Base-by-base conservation (phyloP, 257 asterid species). In the Nemophila menziesii region DNA sequence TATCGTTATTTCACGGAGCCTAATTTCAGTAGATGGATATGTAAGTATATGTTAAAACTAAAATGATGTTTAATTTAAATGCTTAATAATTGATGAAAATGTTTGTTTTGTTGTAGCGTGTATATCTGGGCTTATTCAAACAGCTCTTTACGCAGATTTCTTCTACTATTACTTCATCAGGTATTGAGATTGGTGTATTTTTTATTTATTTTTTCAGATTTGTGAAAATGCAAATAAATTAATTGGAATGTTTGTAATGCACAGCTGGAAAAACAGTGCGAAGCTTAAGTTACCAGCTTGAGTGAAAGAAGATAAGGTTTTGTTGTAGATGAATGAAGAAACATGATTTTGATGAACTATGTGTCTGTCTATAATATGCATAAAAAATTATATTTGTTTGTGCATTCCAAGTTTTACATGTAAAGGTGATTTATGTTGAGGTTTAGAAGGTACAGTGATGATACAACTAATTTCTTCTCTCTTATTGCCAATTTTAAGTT, bases 121-220 rank as follows among this genome's bases (percentile, higher is more conserved):
- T 24, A 44, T 77, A 59, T 72, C 94, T 19, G 96, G 96, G 43
- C 73, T 82, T 47, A 68, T 79, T 58, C 96, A 86, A 63, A 86
- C 96, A 33, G 85, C 77, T 33, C 80, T 86, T 20, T 86, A 82
- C 68, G 94, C 94, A 48, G 96, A 86, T 73, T 86, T 86, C 81
- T 86, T 82, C 81, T 86, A 86, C 72, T 82, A 79, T 52, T 86
- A 86, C 90, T 86, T 72, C 39, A 66, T 86, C 73, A 86, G 96
- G 96, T 86, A 49, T 65, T 34, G 43, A 20, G 43, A 51, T 8
- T 41, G 46, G 26, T 44, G 42, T 18, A 45, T 49, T 5, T 34
- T 39, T 38, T 15, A 36, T 20, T 18, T 18, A 19, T 22, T 36
- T 42, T n/a, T 8, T 20, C 16, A 16, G 15, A 33, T 46, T 33